Percentiles rank a stretch among this genome's conserved stretches.
Evolutionary conservation across 2,329 filamentous ascomycete genomes (phyloP).

Genomic region (Penicillium crustosum): DNA sequence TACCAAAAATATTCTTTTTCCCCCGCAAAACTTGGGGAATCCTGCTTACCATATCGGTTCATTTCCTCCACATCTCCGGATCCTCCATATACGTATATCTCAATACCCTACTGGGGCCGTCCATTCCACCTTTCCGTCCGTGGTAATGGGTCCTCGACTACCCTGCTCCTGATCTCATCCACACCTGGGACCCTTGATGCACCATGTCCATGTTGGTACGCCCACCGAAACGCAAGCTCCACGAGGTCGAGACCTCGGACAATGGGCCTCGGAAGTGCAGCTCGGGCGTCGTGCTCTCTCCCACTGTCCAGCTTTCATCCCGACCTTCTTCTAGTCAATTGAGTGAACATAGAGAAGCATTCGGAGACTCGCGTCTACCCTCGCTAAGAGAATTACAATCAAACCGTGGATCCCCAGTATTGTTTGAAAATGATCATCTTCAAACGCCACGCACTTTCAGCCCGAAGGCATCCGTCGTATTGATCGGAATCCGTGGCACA

Average conservation of each 20-base stretch:
- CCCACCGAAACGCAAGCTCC: slow-evolving; percentile 35
- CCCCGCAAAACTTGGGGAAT: slow-evolving; percentile 2
- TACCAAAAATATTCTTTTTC: not conserved
- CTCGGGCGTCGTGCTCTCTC: not conserved
- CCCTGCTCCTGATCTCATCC: not conserved
- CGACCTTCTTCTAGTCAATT: slow-evolving; percentile 12
- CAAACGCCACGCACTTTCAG: slow-evolving; percentile 48
- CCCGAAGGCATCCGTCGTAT: slow-evolving; percentile 66
- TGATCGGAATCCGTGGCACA: slow-evolving; percentile 70
- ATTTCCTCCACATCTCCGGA: not conserved
- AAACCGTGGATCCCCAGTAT: slow-evolving; percentile 29
- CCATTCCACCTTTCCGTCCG: not conserved
- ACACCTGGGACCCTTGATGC: not conserved
- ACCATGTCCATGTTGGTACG: slow-evolving; percentile 35
- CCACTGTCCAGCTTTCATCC: not conserved
- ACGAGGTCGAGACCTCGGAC: slow-evolving; percentile 25
- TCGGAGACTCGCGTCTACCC: slow-evolving; percentile 18
- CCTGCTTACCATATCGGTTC: slow-evolving; percentile 7
- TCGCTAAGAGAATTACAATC: slow-evolving; percentile 31
- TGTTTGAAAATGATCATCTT: slow-evolving; percentile 27
- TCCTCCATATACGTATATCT: not conserved
- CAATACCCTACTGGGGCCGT: not conserved
- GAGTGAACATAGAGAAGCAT: slow-evolving; percentile 21
- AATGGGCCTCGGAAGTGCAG: slow-evolving; percentile 23
- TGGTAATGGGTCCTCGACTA: slow-evolving; percentile 15